Evolutionary conservation across 768 basidiomycete species (phyloP), one percentile per base, ranked within the genome.

Genomic region (Psilocybe azurescens): DNA sequence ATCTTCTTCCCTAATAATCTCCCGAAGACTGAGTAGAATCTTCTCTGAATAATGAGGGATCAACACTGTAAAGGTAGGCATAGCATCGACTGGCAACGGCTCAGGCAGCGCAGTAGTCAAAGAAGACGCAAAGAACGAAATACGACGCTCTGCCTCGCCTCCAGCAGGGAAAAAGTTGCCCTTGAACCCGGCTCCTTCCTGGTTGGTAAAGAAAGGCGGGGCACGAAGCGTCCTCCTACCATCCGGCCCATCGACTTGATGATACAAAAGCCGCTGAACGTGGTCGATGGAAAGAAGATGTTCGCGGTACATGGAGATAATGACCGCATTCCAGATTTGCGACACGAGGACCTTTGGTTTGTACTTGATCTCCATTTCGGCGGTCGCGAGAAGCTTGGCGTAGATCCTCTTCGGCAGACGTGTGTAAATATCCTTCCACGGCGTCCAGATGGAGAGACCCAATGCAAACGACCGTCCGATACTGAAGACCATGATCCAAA

Each of bases 251-350:
- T 97, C 96, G 18, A 95, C 91, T 77, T 99, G 97, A 74, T 99
- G 97, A 73, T 99, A 99, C 36, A 99, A 85, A 18, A 99, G 84
- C 56, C 96, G 91, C 73, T 99, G 97, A 50, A 99, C 97, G 70
- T 99, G 95, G 69, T 98, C 95, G 70, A 99, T 99, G 64, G 95
- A 97, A 41, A 99, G 82, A 53, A 99, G 81, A 78, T 99, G 97
- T 71, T 99, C 97, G 69, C 97, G 90, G 77, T 99, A 99, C 97
- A 99, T 99, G 58, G 97, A 99, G 65, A 99, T 99, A 76, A 99
- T 97, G 77, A 99, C 84, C 49, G 97, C 97, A 75, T 99, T 99
- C 97, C 97, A 99, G 32, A 99, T 90, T 78, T 99, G 97, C 18
- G 96, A 98, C 44, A 99, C 97, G 32, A 99, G 86, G 58, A 99